phyloP scores from a whole-genome alignment of 345 rosid species.

The Brassica napus region DNA sequence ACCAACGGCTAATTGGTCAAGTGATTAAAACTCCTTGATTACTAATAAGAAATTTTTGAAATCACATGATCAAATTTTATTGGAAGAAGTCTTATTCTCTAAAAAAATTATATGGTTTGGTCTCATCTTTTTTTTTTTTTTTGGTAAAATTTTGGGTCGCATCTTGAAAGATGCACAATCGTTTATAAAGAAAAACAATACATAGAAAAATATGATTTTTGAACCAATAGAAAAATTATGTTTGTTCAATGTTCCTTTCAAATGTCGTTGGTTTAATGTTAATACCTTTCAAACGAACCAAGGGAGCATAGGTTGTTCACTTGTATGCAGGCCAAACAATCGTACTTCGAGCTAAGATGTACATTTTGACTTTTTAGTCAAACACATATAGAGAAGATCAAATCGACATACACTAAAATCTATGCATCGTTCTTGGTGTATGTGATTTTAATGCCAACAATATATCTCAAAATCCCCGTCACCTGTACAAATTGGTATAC shows the following conservation, averaged over 20 bases:
- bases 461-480: slow-evolving; percentile 8
- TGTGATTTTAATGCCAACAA: slow-evolving; percentile 22
- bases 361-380: background rate
- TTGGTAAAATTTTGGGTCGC: background rate
- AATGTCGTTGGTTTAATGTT: background rate
- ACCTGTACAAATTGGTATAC: background rate
- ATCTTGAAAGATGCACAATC: background rate
- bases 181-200: no score
- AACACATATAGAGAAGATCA: background rate
- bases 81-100: background rate
- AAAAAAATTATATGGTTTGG: background rate
- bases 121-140: background rate
- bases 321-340: background rate
- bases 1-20: background rate
- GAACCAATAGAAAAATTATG: background rate
- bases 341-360: background rate
- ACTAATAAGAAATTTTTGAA: background rate
- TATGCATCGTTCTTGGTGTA: slow-evolving; percentile 27
- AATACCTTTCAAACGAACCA: background rate
- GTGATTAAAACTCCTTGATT: background rate
- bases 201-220: background rate
- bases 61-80: background rate
- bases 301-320: background rate
- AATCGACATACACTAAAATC: slow-evolving; percentile 29
- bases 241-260: background rate